Evolutionary conservation across 2,329 filamentous ascomycete genomes (phyloP).

Genomic region (Cryphonectria radicalis): DNA sequence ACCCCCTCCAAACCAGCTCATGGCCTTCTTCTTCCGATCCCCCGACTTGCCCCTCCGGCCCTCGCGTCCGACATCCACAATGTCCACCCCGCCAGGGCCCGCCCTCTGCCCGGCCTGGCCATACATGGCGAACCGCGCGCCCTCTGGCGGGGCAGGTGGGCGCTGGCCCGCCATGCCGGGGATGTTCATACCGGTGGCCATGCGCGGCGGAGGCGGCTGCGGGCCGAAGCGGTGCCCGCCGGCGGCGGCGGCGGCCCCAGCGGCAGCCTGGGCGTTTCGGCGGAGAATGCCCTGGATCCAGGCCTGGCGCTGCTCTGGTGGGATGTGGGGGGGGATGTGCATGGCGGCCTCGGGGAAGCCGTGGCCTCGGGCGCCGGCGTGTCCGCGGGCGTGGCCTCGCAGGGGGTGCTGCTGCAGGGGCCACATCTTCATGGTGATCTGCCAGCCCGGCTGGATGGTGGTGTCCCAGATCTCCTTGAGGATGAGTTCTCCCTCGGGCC

Average conservation of each 20-base stretch:
- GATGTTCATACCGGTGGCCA: not conserved
- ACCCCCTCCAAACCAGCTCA: conserved; percentile 28
- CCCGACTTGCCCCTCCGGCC: conserved; percentile 37
- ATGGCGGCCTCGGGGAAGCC: not conserved
- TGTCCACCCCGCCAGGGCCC: conserved; percentile 20
- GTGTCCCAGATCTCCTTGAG: conserved; percentile 82
- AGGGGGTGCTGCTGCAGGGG: conserved; percentile 44
- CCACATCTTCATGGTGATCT: conserved; percentile 64
- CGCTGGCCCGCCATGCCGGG: not conserved
- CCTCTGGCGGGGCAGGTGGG: not conserved
- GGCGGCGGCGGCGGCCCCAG: not conserved
- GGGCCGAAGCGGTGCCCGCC: not conserved
- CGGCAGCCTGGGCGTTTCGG: conserved; percentile 12
- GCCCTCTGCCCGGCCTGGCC: conserved; percentile 2
- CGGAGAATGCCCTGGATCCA: not conserved
- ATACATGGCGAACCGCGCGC: not conserved
- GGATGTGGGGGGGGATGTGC: conserved; percentile 19
- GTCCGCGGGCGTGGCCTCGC: conserved; percentile 30
- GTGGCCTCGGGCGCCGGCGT: conserved; percentile 10
- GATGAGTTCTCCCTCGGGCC: conserved; percentile 81
- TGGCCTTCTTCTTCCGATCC: conserved; percentile 15
- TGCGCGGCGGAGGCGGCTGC: not conserved
- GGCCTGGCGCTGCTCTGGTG: conserved; percentile 4
- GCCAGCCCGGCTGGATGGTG: conserved; percentile 78
- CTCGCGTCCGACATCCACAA: conserved; percentile 37